Base-by-base conservation (phyloP, 106 monocot species). In the Cymbidium sinense region DNA sequence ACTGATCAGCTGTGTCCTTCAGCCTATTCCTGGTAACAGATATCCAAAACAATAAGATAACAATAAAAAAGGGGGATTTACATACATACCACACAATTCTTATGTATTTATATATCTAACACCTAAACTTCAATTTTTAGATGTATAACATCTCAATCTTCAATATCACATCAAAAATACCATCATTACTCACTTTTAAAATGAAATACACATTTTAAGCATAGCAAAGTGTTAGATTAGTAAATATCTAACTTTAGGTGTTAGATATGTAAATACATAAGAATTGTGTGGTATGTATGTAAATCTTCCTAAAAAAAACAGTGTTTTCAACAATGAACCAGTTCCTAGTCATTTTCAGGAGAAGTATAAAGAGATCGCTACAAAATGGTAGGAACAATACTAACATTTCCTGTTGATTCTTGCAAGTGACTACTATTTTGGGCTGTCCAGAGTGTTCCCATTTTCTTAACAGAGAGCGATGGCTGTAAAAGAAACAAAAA, bases 321-420 rank as follows among this genome's bases (percentile, higher is more conserved):
- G 23, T 5, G 44, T 74, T 74, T 71, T 7, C 41, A 41, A 44
- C 23, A 43, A 74, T 43, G 71, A 30, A n/a, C 7, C 29, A 71
- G 34, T n/a, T 28, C 31, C 67, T 13, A 67, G 74, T 27, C 17
- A 44, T 74, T 44, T 44, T 71, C 71, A 35, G 2, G 23, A 74
- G 27, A 43, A 20, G 4, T 27, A 74, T 0, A 11, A 27, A 10
- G 12, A 21, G 27, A 44, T 35, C 43, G 13, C 4, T 6, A 41
- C 43, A 74, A 27, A 71, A 74, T 21, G 71, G 37, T 43, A 43
- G 43, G 27, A 41, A 74, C 41, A 61, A 33, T 76, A 54, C 90
- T 83, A 77, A 99, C 98, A 99, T 99, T 84, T 99, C 98, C 84
- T 92, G 94, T 83, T 90, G 98, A 84, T 94, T 94, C 79, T 94